Conservation (phyloP, 139 green algal species). For the Coelastrella sp. region DNA sequence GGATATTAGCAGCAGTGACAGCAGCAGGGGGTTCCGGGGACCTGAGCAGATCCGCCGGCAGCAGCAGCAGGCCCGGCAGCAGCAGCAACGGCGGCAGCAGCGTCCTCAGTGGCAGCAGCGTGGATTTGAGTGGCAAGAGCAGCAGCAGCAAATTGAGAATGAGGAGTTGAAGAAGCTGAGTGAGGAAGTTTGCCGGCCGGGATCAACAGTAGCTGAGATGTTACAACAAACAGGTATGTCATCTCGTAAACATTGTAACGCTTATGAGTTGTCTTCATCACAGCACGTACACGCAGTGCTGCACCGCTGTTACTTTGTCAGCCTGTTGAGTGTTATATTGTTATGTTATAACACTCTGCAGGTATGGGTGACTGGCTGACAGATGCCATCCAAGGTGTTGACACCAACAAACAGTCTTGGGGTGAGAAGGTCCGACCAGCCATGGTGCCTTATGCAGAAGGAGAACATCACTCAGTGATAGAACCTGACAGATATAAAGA, state of each 20-base stretch:
- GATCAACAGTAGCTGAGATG: background rate
- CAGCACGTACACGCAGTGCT: background rate
- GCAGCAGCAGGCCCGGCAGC: conserved; percentile 20
- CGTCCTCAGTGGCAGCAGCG: conserved; percentile 12
- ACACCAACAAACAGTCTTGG: background rate
- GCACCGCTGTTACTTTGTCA: background rate
- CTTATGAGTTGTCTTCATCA: background rate
- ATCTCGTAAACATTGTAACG: background rate
- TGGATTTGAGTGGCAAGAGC: background rate
- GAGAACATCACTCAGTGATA: background rate
- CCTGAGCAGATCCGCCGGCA: background rate
- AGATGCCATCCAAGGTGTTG: background rate
- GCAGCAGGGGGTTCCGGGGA: background rate
- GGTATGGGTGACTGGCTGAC: background rate
- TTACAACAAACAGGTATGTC: background rate
- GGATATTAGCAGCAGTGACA: background rate
- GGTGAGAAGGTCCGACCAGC: background rate
- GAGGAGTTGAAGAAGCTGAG: background rate
- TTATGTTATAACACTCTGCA: background rate
- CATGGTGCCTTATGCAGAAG: background rate
- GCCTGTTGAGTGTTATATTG: background rate
- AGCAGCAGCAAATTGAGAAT: background rate
- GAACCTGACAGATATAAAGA: conserved; percentile 22
- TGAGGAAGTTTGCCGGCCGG: background rate
- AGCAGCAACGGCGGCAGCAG: conserved; percentile 32